These are phyloP conservation scores for Nannochloropsis granulata DNA, from an alignment of 108 stramenopile species.

Conservation along the genomic window DNA sequence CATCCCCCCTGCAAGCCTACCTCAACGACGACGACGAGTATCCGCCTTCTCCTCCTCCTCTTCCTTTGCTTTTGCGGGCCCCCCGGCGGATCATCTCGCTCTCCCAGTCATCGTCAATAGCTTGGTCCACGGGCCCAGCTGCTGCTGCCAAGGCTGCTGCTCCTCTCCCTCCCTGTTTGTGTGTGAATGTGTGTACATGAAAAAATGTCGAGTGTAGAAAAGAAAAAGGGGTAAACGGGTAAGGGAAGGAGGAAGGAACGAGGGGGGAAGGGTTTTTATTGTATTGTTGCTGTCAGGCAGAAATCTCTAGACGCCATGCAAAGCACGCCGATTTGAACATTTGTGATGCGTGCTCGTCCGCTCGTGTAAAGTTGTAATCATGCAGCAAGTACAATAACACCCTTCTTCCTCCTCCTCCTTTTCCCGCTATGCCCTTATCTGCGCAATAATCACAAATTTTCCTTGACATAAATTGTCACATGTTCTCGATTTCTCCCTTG, in stretches of 20 bases:
- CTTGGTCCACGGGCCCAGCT: background rate
- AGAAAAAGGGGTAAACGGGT: background rate
- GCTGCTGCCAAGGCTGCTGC: no score
- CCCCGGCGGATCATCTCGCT: background rate
- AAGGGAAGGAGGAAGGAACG: no score
- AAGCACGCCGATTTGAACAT: background rate
- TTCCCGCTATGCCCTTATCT: background rate
- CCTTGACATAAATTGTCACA: background rate
- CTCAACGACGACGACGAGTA: background rate
- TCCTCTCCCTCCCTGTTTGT: no score
- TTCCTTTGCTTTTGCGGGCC: background rate
- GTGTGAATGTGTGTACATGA: background rate
- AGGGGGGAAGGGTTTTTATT: no score
- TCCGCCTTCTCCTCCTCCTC: background rate
- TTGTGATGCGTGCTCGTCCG: background rate
- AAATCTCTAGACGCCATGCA: background rate
- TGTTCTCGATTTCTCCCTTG: background rate
- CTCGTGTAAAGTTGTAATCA: background rate
- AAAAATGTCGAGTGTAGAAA: background rate
- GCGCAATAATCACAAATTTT: no score
- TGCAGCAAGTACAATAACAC: background rate
- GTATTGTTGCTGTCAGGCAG: background rate
- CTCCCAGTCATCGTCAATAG: background rate
- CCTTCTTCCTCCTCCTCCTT: background rate
- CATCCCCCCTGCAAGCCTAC: background rate